A percentile compares a stretch with the other conserved stretches of the same genome.
These are phyloP conservation scores for Gastrodia elata DNA, from an alignment of 106 monocot species.

Conservation along the genomic window DNA sequence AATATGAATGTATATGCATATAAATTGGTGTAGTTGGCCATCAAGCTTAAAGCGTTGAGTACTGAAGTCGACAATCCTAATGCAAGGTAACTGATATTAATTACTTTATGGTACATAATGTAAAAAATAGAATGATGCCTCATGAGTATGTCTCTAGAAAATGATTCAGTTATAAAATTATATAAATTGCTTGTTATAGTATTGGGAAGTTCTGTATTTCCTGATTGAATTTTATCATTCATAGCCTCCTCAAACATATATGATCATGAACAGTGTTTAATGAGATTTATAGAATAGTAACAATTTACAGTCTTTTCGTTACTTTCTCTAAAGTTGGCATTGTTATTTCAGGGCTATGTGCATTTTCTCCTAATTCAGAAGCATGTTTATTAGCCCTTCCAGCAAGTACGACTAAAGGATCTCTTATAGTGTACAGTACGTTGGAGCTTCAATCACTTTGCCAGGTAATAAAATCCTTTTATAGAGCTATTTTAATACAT, in stretches of 20 bases:
- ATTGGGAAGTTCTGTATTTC: not conserved
- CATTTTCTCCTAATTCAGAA: constrained; percentile 80
- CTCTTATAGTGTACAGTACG: constrained; percentile 76
- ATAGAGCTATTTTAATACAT: not conserved
- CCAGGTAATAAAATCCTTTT: constrained; percentile 42
- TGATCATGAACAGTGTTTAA: not conserved
- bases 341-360: constrained; percentile 72
- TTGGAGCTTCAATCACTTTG: constrained; percentile 72
- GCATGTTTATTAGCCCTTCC: constrained; percentile 90
- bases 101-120: not conserved
- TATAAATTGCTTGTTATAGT: not conserved
- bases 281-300: not conserved
- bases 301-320: not conserved
- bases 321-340: not conserved
- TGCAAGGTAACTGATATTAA: not conserved
- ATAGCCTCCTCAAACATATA: not conserved
- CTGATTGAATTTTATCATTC: not conserved
- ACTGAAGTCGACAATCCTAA: not conserved
- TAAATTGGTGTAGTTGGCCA: not conserved
- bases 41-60: not conserved
- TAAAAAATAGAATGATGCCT: not conserved
- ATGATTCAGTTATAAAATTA: not conserved
- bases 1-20: no score
- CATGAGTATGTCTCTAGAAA: not conserved
- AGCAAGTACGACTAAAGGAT: constrained; percentile 85